phyloP scores from a whole-genome alignment of 768 basidiomycete genomes.

The Chalciporus piperatus region DNA sequence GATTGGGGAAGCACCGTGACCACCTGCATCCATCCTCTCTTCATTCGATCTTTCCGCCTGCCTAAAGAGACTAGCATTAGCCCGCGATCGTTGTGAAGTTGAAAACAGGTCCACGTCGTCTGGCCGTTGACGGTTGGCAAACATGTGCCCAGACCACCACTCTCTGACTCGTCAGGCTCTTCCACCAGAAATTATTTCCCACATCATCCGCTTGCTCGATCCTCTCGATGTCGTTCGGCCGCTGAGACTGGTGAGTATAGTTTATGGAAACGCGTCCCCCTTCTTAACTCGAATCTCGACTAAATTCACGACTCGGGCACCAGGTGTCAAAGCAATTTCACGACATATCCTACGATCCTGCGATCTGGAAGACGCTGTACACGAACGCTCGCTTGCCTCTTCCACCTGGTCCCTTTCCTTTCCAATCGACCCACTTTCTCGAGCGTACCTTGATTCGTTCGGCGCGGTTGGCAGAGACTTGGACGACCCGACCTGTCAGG shows the following conservation, averaged over 20 bases:
- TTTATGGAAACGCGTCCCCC: background rate
- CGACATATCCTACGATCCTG: background rate
- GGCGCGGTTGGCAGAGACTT: background rate
- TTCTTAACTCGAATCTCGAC: no score
- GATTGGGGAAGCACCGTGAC: no score
- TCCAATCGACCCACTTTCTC: background rate
- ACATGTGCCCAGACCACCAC: no score
- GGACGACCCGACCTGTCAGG: background rate
- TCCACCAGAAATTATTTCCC: background rate
- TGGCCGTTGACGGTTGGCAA: no score
- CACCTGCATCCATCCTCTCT: no score
- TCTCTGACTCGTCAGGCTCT: background rate
- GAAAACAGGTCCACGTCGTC: no score
- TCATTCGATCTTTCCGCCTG: no score
- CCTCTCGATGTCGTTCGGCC: background rate
- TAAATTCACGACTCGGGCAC: background rate
- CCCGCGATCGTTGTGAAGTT: no score
- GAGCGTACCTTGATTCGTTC: background rate
- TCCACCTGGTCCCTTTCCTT: background rate
- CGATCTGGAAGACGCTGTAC: background rate
- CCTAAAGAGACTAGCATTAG: no score
- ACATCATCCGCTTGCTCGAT: background rate
- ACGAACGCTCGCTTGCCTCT: background rate
- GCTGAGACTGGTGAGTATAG: background rate
- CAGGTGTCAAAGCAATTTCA: background rate